phyloP scores from a whole-genome alignment of 139 green algal species.

The Haematococcus lacustris region DNA sequence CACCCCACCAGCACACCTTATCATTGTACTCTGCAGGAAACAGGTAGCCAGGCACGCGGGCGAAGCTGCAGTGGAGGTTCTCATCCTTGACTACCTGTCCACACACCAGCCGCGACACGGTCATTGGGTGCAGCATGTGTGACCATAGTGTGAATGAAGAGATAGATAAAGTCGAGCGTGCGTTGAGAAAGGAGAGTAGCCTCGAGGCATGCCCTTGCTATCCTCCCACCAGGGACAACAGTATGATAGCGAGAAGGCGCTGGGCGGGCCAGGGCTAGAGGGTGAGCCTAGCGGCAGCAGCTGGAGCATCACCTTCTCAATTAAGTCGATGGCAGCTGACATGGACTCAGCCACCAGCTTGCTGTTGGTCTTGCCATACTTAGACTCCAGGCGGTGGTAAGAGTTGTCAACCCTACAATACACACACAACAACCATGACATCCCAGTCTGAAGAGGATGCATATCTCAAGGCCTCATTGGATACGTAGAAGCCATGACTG shows the following conservation, averaged over 20 bases:
- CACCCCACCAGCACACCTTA: not conserved
- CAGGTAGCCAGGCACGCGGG: conserved; percentile 40
- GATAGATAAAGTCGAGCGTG: not conserved
- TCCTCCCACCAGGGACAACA: not conserved
- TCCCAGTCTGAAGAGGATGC: too few relatives aligned
- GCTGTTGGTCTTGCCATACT: conserved; percentile 38
- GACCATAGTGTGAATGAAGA: not conserved
- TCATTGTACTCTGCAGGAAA: conserved; percentile 31
- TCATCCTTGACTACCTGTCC: conserved; percentile 16
- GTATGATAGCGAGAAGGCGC: conserved; percentile 1
- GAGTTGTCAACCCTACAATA: conserved; percentile 43
- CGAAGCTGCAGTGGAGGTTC: conserved; percentile 51
- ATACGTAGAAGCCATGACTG: too few relatives aligned
- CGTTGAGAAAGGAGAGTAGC: not conserved
- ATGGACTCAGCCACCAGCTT: conserved; percentile 43
- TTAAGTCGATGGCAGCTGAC: conserved; percentile 36
- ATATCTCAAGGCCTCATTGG: too few relatives aligned
- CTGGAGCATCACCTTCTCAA: conserved; percentile 40
- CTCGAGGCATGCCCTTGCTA: not conserved
- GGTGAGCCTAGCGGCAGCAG: too few relatives aligned
- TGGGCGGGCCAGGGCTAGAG: too few relatives aligned
- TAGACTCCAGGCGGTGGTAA: conserved; percentile 37
- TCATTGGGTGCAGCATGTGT: not conserved
- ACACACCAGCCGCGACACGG: not conserved
- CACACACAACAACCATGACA: not conserved